Base-by-base conservation (phyloP, 164 flowering plant species). In the Stephania cephalantha region DNA sequence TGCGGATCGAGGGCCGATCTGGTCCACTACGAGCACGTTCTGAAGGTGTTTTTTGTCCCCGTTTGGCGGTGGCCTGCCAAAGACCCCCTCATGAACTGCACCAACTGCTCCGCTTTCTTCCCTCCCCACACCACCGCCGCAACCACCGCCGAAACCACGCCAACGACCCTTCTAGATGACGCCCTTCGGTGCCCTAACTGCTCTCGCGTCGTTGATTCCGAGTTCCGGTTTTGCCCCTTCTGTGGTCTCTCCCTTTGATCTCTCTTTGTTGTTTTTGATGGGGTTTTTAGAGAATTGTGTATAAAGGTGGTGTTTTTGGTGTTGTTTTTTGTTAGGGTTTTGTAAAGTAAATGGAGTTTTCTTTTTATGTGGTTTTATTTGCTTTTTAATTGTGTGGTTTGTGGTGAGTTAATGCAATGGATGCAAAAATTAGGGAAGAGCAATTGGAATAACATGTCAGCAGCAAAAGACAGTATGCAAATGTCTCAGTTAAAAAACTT, bases 41-140 rank as follows among this genome's bases (percentile, higher is more conserved):
- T 94, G 69, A 92, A 90, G 82, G 75, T 88, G 10, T 92, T 94
- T 86, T 90, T 94, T 81, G 84, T 94, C 8, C 98, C 98, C 0
- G 93, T 87, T 0, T 92, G 92, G 93, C 86, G 88, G 22, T 90
- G 94, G 95, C 91, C 92, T 0, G 97, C 88, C 0, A 92, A 88
- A 79, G 83, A 87, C 8, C 97, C 88, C 6, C 73, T 83, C 15
- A 71, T 89, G 85, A 74, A 85, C 85, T 95, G 98, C 76, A 67
- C 77, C 68, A 80, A 79, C 42, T 95, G 97, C 77, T 80, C 82
- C 9, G 80, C 86, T 63, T 83, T 86, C 77, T 87, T 86, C 81
- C 93, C 93, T 10, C 84, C 64, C 84, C 46, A 35, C 77, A 22
- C 78, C 88, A n/a, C 68, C 67, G 42, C 85, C 88, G 18, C 79